Evolutionary conservation across 2,329 filamentous ascomycete species (phyloP), one percentile per base, ranked within the genome.

Genomic region (Stagonosporopsis rhizophila): DNA sequence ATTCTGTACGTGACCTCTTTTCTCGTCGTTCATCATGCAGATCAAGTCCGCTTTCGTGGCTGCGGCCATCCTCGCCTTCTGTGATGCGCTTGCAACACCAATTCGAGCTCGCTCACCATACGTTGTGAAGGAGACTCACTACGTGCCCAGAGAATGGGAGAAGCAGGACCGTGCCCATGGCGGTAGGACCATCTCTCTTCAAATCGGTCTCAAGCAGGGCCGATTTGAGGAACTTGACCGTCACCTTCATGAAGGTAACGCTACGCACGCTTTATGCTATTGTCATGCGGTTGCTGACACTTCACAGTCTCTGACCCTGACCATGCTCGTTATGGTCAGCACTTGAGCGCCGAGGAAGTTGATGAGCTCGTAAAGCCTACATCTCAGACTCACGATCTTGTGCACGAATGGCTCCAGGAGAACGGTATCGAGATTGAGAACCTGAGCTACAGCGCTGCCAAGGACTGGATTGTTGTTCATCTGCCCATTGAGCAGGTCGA

Each of bases 151-250:
- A 27, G 75, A 74, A 50, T 87, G 84, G 85, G 77, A 71, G 8
- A 77, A 76, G 56, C 67, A 81, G 42, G 78, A 77, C 35, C 73
- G 78, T 28, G 81, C 84, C 2, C 77, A 82, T 35, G 76, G 79
- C 40, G 71, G 77, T 17, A 79, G 83, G 58, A 73, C 78, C 30
- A 79, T 87, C 57, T 74, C 83, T 32, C 72, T 87, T 42, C 81
- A 85, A 45, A 86, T 87, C 65, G 85, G 82, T 27, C 69, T 87
- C 57, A 86, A 82, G 76, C 85, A 87, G 68, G 77, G 79, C 55
- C 81, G 82, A 39, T 84, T 86, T 53, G 78, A 79, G 17, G 80
- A 82, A 60, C 74, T 87, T 19, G 83, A 86, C 68, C 77, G 79
- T 57, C 83, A 85, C 62, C 75, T 87, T 6, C 77, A 79, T 52